Evolutionary conservation across 805 yeast genomes (phyloP).

Genomic region (Candida adriatica): DNA sequence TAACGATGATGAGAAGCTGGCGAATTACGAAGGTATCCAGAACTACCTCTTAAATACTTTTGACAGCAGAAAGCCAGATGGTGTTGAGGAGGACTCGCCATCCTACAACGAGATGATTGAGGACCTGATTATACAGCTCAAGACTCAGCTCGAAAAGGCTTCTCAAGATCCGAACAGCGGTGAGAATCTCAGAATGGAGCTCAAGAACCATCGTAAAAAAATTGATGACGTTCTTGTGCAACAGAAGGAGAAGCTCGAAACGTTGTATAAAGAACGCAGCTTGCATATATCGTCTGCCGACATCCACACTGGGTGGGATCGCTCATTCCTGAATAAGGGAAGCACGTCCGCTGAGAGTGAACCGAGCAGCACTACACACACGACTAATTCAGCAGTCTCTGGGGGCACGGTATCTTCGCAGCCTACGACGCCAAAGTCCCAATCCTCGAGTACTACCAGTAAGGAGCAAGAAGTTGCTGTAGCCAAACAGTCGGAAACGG

Average conservation of each 20-base stretch:
- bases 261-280: slow-evolving; percentile 63
- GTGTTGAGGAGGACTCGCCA: slow-evolving; percentile 41
- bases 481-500: neutral
- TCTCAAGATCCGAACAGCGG: slow-evolving; percentile 38
- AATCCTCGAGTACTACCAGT: neutral
- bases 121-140: slow-evolving; percentile 75
- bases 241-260: slow-evolving; percentile 59
- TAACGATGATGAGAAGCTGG: slow-evolving; percentile 34
- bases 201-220: slow-evolving; percentile 59
- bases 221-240: slow-evolving; percentile 59
- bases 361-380: slow-evolving; percentile 10
- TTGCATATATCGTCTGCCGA: slow-evolving; percentile 84
- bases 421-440: neutral
- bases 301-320: slow-evolving; percentile 85
- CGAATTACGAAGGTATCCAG: slow-evolving; percentile 27
- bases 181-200: slow-evolving; percentile 28
- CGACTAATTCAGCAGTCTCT: slow-evolving; percentile 3
- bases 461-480: neutral
- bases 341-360: too few relatives aligned
- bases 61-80: slow-evolving; percentile 54
- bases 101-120: slow-evolving; percentile 90
- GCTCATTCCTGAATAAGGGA: slow-evolving; percentile 72
- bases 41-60: slow-evolving; percentile 42
- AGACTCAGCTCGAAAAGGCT: slow-evolving; percentile 46
- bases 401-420: slow-evolving; percentile 3